phyloP scores from a whole-genome alignment of 495 filamentous ascomycete genomes.

The Aspergillus avenaceus region DNA sequence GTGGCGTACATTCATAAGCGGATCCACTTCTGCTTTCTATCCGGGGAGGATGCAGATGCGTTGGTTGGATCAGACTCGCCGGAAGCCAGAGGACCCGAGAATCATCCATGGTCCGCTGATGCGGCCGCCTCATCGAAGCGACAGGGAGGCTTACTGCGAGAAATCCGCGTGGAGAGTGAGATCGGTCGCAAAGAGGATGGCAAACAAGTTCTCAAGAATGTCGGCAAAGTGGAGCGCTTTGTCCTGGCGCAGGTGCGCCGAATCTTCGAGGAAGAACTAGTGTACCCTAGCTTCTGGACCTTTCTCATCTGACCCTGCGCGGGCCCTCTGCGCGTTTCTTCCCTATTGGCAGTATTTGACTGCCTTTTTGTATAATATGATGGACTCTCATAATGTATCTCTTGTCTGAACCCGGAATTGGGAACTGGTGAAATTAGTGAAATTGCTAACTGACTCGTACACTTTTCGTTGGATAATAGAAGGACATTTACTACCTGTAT shows the following conservation, averaged over 20 bases:
- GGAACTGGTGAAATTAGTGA: too few relatives aligned
- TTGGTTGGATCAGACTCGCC: conserved; percentile 52
- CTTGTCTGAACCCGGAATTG: too few relatives aligned
- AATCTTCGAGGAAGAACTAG: conserved; percentile 98
- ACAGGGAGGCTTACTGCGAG: conserved; percentile 73
- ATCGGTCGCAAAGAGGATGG: conserved; percentile 88
- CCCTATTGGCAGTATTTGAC: too few relatives aligned
- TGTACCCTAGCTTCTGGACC: too few relatives aligned
- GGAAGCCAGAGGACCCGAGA: conserved; percentile 26
- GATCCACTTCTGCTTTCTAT: conserved; percentile 84
- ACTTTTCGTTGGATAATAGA: too few relatives aligned
- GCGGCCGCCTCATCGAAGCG: conserved; percentile 32
- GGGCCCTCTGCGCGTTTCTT: too few relatives aligned
- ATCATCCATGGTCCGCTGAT: conserved; percentile 9
- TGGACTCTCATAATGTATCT: too few relatives aligned
- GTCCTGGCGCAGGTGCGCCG: conserved; percentile 92
- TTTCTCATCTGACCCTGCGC: too few relatives aligned
- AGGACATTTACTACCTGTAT: too few relatives aligned
- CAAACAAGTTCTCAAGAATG: conserved; percentile 94
- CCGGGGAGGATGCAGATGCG: conserved; percentile 77
- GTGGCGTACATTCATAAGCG: conserved; percentile 81
- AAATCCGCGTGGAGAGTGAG: conserved; percentile 95
- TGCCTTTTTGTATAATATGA: too few relatives aligned
- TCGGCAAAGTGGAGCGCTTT: conserved; percentile 97
- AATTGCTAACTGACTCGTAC: too few relatives aligned